Conservation (phyloP, 441 rosid genomes). For the Populus hybrid region DNA sequence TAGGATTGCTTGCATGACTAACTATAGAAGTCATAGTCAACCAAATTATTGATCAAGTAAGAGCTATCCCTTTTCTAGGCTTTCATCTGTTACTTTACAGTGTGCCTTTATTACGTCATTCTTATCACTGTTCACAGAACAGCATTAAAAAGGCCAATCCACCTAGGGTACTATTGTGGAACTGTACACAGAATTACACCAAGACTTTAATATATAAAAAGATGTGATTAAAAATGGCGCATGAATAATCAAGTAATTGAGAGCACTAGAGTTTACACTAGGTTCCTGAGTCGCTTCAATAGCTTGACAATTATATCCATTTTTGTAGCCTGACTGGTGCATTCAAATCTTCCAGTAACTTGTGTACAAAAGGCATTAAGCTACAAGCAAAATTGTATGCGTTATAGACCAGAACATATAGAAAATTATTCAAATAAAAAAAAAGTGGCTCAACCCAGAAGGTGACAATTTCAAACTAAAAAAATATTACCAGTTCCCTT, state of each 20-base stretch:
- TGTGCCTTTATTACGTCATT: background rate
- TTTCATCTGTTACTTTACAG: background rate
- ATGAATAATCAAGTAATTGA: constrained; percentile 15
- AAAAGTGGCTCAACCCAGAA: constrained; percentile 12
- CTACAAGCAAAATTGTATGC: constrained; percentile 36
- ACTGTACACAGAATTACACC: background rate
- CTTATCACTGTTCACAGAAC: background rate
- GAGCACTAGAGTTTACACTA: constrained; percentile 50
- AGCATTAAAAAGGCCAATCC: background rate
- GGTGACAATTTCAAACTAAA: constrained; percentile 15
- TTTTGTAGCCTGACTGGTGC: constrained; percentile 56
- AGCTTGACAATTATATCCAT: constrained; percentile 66
- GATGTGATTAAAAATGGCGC: constrained; percentile 4
- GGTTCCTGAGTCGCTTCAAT: constrained; percentile 70
- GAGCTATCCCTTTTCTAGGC: background rate
- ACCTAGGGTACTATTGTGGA: background rate
- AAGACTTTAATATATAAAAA: background rate
- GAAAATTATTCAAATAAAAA: constrained; percentile 5
- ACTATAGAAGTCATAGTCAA: background rate
- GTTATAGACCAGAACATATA: constrained; percentile 18
- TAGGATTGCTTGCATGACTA: background rate
- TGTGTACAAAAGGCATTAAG: constrained; percentile 84
- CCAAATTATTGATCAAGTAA: background rate
- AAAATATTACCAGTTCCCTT: constrained; percentile 62
- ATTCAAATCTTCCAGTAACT: constrained; percentile 50